Base-by-base conservation (phyloP, 2,329 filamentous ascomycete genomes). In the Sarocladium oryzae region DNA sequence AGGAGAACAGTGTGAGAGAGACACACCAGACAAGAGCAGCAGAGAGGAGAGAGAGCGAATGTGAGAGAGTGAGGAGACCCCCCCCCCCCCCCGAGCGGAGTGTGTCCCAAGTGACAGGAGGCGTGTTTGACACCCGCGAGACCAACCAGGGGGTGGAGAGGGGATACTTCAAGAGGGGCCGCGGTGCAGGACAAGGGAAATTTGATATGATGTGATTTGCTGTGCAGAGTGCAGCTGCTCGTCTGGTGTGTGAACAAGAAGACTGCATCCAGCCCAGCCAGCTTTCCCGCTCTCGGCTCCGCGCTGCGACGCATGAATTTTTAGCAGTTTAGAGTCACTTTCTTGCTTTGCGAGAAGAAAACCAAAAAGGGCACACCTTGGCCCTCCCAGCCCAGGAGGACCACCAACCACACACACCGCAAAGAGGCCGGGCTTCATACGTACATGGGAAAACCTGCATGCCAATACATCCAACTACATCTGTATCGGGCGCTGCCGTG, bases 141-240 rank as follows among this genome's bases (percentile, higher is more conserved):
- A 48, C 43, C 43, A 48, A 33, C 43, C 43, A 48, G 26, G 28
- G 26, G 7, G 28, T 5, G 40, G 9, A 13, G 23, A 21, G 37
- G 37, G 37, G 24, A 45, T 21, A 32, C 43, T 33, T 30, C 5
- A 33, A 18, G 43, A 48, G 43, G 43, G 43, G 43, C 43, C 43
- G 43, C 43, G 43, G 43, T 26, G 43, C 28, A 48, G 24, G n/a
- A 20, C 32, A 36, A 26, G 46, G 46, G 46, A 49, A 49, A 49
- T 49, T 49, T 49, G 46, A 49, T 49, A 37, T 36, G 46, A 49
- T 37, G 46, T 49, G 46, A 49, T 49, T 49, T 37, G 46, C 46
- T 37, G 46, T 18, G 15, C 28, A 15, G 26, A 13, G 11, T 13
- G 8, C 30, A 13, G 30, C 28, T 48, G 3, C 33, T 48, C 43